These are phyloP conservation scores for Primulina tabacum DNA, from an alignment of 257 asterid species.

Conservation along the genomic window DNA sequence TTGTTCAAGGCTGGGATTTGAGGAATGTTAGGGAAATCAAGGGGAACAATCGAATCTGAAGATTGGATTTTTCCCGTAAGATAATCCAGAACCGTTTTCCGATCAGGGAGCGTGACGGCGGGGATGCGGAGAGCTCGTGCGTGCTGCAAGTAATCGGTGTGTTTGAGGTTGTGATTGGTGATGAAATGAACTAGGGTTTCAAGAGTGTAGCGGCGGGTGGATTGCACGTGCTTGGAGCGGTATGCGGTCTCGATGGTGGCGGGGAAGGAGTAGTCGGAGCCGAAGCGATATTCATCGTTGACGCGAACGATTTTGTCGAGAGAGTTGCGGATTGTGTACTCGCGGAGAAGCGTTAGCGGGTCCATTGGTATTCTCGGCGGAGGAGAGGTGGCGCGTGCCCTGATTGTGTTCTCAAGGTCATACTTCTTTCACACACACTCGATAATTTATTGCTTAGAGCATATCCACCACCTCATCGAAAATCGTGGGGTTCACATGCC, in stretches of 20 bases:
- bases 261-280: slow-evolving; percentile 79
- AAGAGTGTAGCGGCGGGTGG: slow-evolving; percentile 77
- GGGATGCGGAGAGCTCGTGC: slow-evolving; percentile 75
- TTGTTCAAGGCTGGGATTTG: slow-evolving; percentile 21
- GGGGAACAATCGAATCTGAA: slow-evolving; percentile 58
- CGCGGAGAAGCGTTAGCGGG: slow-evolving; percentile 84
- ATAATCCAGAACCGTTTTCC: slow-evolving; percentile 80
- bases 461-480: no score
- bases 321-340: slow-evolving; percentile 68
- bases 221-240: slow-evolving; percentile 69
- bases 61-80: slow-evolving; percentile 77
- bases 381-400: neutral
- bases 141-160: slow-evolving; percentile 75
- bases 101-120: slow-evolving; percentile 81
- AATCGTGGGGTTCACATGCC: no score
- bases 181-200: slow-evolving; percentile 93
- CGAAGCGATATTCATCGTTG: slow-evolving; percentile 78
- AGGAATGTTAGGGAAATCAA: slow-evolving; percentile 42
- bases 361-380: slow-evolving; percentile 48
- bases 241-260: slow-evolving; percentile 77
- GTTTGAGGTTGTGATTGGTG: slow-evolving; percentile 73
- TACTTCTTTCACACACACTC: no score
- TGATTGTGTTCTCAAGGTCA: neutral
- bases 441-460: no score
- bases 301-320: slow-evolving; percentile 59